Evolutionary conservation across 2,329 filamentous ascomycete species (phyloP).

Genomic region (Aspergillus vadensis): DNA sequence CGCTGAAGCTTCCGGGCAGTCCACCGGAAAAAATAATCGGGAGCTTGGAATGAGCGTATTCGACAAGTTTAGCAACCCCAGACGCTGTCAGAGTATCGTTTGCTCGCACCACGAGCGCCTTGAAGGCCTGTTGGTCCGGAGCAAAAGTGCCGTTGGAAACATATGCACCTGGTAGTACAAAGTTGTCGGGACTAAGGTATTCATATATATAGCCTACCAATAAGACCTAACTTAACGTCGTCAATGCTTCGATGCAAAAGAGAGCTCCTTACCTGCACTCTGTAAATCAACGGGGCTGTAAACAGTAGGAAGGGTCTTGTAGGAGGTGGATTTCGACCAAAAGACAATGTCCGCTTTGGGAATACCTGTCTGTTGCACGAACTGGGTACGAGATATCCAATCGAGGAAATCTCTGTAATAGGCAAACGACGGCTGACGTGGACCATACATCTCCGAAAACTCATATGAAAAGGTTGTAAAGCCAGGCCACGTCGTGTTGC

Average conservation of each 20-base stretch:
- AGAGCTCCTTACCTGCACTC: not conserved
- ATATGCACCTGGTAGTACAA: constrained; percentile 41
- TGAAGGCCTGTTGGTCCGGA: constrained; percentile 44
- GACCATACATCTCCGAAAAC: constrained; percentile 47
- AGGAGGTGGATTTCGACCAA: not conserved
- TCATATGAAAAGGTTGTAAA: constrained; percentile 49
- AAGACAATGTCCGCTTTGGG: constrained; percentile 4
- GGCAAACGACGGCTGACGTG: constrained; percentile 39
- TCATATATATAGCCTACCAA: constrained; percentile 44
- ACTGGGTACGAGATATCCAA: not conserved
- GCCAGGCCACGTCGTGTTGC: constrained; percentile 54
- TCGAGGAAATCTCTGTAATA: not conserved
- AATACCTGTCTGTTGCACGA: not conserved
- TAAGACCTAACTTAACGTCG: not conserved
- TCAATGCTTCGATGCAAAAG: not conserved
- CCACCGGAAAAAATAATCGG: constrained; percentile 48
- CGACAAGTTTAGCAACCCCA: constrained; percentile 36
- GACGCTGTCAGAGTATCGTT: constrained; percentile 41
- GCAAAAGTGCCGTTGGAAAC: constrained; percentile 44
- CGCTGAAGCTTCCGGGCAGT: constrained; percentile 27
- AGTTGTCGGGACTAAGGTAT: constrained; percentile 51
- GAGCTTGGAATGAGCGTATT: constrained; percentile 43
- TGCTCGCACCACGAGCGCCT: constrained; percentile 44
- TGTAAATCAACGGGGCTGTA: not conserved
- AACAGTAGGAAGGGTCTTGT: not conserved